Evolutionary conservation across 2,329 filamentous ascomycete species (phyloP), one percentile per base, ranked within the genome.

Genomic region (Xylaria digitata): DNA sequence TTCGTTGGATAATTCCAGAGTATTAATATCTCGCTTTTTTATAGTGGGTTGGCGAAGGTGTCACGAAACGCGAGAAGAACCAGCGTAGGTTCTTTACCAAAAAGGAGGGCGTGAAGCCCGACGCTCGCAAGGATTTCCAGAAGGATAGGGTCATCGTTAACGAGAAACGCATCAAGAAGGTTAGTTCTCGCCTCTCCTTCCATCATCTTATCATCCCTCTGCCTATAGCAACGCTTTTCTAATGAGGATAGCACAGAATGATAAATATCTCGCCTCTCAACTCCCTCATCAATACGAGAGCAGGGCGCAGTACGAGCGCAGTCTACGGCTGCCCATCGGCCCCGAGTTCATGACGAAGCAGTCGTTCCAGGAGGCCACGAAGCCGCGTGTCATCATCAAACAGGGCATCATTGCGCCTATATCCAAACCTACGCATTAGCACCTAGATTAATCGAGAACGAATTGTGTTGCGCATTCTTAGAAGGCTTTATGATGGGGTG

Each of bases 341-440:
- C 93, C 92, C 17, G 95, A 99, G 80, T 99, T 95, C 94, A 89
- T 90, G 73, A 98, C 95, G n/a, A 97, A 97, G 86, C 89, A 93
- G 82, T 93, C 92, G 15, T 96, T 96, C 86, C 94, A 98, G 83
- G 89, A 91, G 73, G 88, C 88, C 68, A 97, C 92, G 66, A 97
- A 95, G 86, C 96, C 96, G 65, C 89, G 93, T 74, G 87, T 98
- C 71, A 84, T 98, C 79, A 83, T 97, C 78, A 97, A 97, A 84
- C 92, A 94, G 81, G 96, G 96, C 53, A 86, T 96, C 72, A 94
- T 99, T 79, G 87, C 89, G 74, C 92, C 96, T 46, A 92, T 99
- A 87, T 89, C 90, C 65, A 94, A 92, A 82, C 95, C 95, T 19
- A 83, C 72, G 43, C 72, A 76, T 54, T 78, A 64, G 61, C 26